These are phyloP conservation scores for Scytalidium sp. DNA, from an alignment of 2,329 filamentous ascomycete genomes.

Conservation along the genomic window DNA sequence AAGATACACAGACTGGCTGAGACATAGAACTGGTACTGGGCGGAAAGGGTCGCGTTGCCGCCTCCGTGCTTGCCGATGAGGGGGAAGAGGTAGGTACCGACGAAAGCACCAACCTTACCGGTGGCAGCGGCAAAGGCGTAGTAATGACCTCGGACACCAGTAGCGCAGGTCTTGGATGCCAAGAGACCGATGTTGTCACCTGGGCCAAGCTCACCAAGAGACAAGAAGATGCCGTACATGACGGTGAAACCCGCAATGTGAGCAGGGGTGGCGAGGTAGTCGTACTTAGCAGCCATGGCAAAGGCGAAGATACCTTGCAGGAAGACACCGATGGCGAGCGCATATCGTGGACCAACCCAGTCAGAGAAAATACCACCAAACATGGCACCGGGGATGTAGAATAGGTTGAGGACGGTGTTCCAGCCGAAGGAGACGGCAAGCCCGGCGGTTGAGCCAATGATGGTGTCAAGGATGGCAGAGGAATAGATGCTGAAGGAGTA, in stretches of 20 bases:
- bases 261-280: constrained; percentile 59
- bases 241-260: constrained; percentile 76
- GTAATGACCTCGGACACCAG: constrained; percentile 79
- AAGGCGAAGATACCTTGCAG: constrained; percentile 79
- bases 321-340: constrained; percentile 67
- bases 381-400: constrained; percentile 82
- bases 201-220: constrained; percentile 77
- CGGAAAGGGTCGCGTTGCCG: constrained; percentile 52
- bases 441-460: constrained; percentile 56
- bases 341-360: constrained; percentile 73
- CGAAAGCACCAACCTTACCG: constrained; percentile 79
- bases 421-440: constrained; percentile 82
- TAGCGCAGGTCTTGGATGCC: constrained; percentile 84
- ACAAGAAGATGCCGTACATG: constrained; percentile 75
- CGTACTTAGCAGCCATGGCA: constrained; percentile 82
- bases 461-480: constrained; percentile 65
- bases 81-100: constrained; percentile 80
- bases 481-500: constrained; percentile 89
- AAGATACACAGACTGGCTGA: constrained; percentile 74
- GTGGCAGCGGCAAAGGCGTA: constrained; percentile 69
- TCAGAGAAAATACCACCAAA: constrained; percentile 76
- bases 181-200: constrained; percentile 90
- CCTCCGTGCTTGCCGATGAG: constrained; percentile 63
- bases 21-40: constrained; percentile 91
- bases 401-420: constrained; percentile 84